A percentile compares a stretch with the other conserved stretches of the same genome.
phyloP scores from a whole-genome alignment of 2,329 filamentous ascomycete species.

The Pestalotiopsis sp. region DNA sequence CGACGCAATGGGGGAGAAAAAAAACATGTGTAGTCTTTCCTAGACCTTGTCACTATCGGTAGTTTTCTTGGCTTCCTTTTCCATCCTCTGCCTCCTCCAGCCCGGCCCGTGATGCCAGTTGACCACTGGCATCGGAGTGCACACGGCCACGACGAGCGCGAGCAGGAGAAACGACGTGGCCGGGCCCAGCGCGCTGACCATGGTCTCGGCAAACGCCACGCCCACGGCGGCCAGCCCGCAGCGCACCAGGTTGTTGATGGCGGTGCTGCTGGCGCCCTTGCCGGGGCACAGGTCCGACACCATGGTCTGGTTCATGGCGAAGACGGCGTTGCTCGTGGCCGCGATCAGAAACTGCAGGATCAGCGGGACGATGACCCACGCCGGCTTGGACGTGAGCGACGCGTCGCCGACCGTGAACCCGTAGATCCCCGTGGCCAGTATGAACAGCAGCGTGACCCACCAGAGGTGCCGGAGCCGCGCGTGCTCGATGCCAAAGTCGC shows the following conservation, averaged over 20 bases:
- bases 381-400: constrained; percentile 13
- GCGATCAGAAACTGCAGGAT: constrained; percentile 35
- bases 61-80: not conserved
- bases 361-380: constrained; percentile 28
- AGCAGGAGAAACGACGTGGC: constrained; percentile 17
- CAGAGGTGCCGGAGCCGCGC: constrained; percentile 39
- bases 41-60: not conserved
- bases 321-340: constrained; percentile 35
- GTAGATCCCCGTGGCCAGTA: constrained; percentile 33
- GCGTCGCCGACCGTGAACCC: constrained; percentile 30
- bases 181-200: constrained; percentile 15
- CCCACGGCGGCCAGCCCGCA: constrained; percentile 30
- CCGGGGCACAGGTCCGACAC: constrained; percentile 33
- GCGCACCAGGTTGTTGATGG: constrained; percentile 34
- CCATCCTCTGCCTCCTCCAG: constrained; percentile 6
- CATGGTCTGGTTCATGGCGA: constrained; percentile 34
- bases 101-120: not conserved
- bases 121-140: constrained; percentile 5
- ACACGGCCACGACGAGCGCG: constrained; percentile 15
- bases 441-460: constrained; percentile 38
- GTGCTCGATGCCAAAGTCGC: constrained; percentile 43
- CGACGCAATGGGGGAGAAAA: too few relatives aligned
- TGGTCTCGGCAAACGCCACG: constrained; percentile 21
- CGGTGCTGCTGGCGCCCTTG: constrained; percentile 30
- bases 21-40: not conserved